Base-by-base conservation (phyloP, 164 flowering plant genomes). In the Tinospora cordifolia region DNA sequence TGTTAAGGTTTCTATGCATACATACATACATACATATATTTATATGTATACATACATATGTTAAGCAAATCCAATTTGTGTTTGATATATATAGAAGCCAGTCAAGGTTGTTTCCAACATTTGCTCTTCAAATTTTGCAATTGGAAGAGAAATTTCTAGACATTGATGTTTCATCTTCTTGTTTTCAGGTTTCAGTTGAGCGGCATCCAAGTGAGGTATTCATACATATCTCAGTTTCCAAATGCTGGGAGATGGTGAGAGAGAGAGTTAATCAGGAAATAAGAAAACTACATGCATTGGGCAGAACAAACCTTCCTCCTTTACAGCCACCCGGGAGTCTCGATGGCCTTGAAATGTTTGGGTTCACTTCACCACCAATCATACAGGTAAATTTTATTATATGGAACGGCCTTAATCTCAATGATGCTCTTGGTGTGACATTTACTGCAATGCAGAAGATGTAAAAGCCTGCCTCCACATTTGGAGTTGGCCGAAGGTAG, bases 261-360 rank as follows among this genome's bases (percentile, higher is more conserved):
- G 94, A 92, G 41, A 83, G 89, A 83, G 90, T 91, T 62, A 95
- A 95, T 81, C 87, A 85, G 72, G 97, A 92, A 81, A 88, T 95
- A 17, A 60, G 83, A 36, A 89, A 80, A 83, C 91, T 81, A 22
- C 92, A 88, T 78, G 82, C 78, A 72, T 54, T 82, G 66, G 96
- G 93, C 69, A 83, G 71, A 72, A 39, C 46, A 17, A 81, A 81
- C 54, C 97, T 92, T 75, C 96, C 93, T 54, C 88, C 95, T 79
- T 74, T 92, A 67, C 98, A 88, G 81, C 97, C 97, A 79, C 98
- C 96, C 34, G 92, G 94, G 49, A 87, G 94, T 78, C 78, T 90
- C 62, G 96, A 95, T 75, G 99, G 99, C 69, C 80, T 90, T 63
- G 92, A 90, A 81, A 95, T 95, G 99, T 95, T 95, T 84, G 99